A percentile compares a stretch with the other conserved stretches of the same genome.
Conservation (phyloP, 2,329 filamentous ascomycete genomes). For the Tolypocladium album region DNA sequence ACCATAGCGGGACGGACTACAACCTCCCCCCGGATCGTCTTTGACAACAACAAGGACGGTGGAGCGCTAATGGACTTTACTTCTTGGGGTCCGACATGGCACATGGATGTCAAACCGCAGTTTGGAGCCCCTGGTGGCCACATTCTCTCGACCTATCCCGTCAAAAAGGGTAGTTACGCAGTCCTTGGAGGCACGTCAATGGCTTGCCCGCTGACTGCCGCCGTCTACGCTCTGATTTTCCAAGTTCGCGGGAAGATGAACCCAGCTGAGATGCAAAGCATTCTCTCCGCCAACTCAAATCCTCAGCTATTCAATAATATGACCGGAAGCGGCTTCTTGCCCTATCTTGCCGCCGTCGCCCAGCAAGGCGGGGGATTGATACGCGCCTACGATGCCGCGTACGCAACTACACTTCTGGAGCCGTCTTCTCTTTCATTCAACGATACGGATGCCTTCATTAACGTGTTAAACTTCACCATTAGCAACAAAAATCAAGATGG, state of each 20-base stretch:
- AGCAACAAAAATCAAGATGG: slow-evolving; percentile 39
- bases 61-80: slow-evolving; percentile 5
- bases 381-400: slow-evolving; percentile 43
- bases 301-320: slow-evolving; percentile 30
- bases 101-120: slow-evolving; percentile 28
- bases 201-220: slow-evolving; percentile 31
- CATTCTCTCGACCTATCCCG: slow-evolving; percentile 34
- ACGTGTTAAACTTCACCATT: slow-evolving; percentile 36
- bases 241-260: slow-evolving; percentile 31
- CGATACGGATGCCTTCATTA: slow-evolving; percentile 41
- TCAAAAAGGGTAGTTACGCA: slow-evolving; percentile 23
- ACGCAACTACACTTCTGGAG: slow-evolving; percentile 37
- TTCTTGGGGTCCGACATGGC: slow-evolving; percentile 30
- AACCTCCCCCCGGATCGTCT: slow-evolving; percentile 12
- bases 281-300: slow-evolving; percentile 28
- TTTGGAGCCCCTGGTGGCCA: slow-evolving; percentile 26
- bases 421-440: slow-evolving; percentile 46
- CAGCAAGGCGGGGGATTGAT: slow-evolving; percentile 37
- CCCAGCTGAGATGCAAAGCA: slow-evolving; percentile 22
- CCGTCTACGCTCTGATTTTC: slow-evolving; percentile 25
- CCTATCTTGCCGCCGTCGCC: slow-evolving; percentile 35
- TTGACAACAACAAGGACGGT: slow-evolving; percentile 16
- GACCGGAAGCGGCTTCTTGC: slow-evolving; percentile 12
- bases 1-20: slow-evolving; percentile 24
- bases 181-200: slow-evolving; percentile 36